phyloP scores from a whole-genome alignment of 2,329 filamentous ascomycete species.

The Ophiocordyceps robertsii region DNA sequence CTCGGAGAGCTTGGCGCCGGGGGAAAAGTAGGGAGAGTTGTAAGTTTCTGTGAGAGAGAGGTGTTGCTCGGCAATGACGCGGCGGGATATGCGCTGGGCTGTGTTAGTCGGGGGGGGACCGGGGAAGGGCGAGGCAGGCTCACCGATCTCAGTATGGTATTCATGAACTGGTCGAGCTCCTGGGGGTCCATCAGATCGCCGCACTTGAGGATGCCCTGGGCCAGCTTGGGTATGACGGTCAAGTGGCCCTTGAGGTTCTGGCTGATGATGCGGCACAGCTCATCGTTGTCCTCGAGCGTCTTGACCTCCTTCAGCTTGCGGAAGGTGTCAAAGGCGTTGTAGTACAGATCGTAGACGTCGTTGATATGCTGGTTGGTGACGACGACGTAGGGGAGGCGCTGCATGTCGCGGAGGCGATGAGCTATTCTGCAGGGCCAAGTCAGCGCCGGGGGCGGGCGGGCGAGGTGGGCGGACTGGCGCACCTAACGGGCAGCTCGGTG shows the following conservation, averaged over 20 bases:
- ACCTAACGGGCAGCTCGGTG: constrained; percentile 52
- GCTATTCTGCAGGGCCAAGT: constrained; percentile 47
- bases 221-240: constrained; percentile 83
- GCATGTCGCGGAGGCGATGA: constrained; percentile 93
- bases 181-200: constrained; percentile 67
- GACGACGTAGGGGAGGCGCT: constrained; percentile 88
- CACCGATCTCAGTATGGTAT: constrained; percentile 79
- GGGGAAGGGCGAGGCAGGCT: constrained; percentile 12
- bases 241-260: constrained; percentile 76
- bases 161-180: constrained; percentile 89
- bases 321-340: constrained; percentile 87
- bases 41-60: constrained; percentile 90
- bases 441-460: neutral
- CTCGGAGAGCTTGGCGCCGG: constrained; percentile 56
- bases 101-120: constrained; percentile 4
- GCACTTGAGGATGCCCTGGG: constrained; percentile 89
- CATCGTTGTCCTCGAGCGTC: constrained; percentile 79
- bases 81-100: constrained; percentile 70
- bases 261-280: constrained; percentile 67
- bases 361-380: constrained; percentile 91
- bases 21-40: constrained; percentile 80
- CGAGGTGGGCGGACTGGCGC: neutral
- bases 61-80: constrained; percentile 96
- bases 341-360: constrained; percentile 93
- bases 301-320: constrained; percentile 74